A percentile compares a stretch with the other conserved stretches of the same genome.
Evolutionary conservation across 805 yeast species (phyloP).

Genomic region (Metschnikowia dekortorum): DNA sequence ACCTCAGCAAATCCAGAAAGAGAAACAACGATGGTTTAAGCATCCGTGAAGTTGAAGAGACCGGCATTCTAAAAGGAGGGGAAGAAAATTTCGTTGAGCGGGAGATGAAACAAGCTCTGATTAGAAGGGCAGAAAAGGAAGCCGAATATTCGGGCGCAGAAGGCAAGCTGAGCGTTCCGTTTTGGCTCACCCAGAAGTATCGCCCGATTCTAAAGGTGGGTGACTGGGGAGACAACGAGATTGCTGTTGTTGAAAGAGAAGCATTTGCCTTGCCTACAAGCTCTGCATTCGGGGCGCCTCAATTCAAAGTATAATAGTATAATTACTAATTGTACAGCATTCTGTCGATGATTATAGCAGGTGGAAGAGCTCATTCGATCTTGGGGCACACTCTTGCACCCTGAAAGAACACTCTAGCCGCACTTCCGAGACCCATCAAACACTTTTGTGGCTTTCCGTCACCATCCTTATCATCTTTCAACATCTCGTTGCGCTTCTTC

Average conservation of each 20-base stretch:
- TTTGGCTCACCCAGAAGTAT: slow-evolving; percentile 74
- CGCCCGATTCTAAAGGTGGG: slow-evolving; percentile 65
- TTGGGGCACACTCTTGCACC: slow-evolving; percentile 47
- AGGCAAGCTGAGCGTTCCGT: slow-evolving; percentile 38
- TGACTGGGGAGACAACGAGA: slow-evolving; percentile 48
- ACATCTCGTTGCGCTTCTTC: slow-evolving; percentile 45
- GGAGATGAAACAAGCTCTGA: slow-evolving; percentile 10
- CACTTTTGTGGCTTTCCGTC: slow-evolving; percentile 41
- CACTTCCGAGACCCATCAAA: slow-evolving; percentile 61
- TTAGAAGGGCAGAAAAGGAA: slow-evolving; percentile 28
- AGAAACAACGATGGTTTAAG: slow-evolving; percentile 42
- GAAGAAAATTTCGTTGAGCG: slow-evolving; percentile 8
- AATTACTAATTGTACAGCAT: neutral
- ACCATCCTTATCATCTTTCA: slow-evolving; percentile 47
- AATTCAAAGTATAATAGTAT: slow-evolving; percentile 7
- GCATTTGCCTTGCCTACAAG: slow-evolving; percentile 50
- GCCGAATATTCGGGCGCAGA: slow-evolving; percentile 17
- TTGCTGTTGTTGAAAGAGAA: slow-evolving; percentile 77
- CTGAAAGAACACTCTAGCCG: slow-evolving; percentile 66
- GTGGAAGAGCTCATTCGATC: neutral
- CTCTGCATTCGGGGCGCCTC: slow-evolving; percentile 61
- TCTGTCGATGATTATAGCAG: neutral
- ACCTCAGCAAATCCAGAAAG: slow-evolving; percentile 29
- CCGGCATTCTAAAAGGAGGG: slow-evolving; percentile 10
- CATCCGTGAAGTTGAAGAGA: slow-evolving; percentile 24